A percentile compares a stretch with the other conserved stretches of the same genome.
These are phyloP conservation scores for Dipodascus albidus DNA, from an alignment of 805 yeast species.

Conservation along the genomic window DNA sequence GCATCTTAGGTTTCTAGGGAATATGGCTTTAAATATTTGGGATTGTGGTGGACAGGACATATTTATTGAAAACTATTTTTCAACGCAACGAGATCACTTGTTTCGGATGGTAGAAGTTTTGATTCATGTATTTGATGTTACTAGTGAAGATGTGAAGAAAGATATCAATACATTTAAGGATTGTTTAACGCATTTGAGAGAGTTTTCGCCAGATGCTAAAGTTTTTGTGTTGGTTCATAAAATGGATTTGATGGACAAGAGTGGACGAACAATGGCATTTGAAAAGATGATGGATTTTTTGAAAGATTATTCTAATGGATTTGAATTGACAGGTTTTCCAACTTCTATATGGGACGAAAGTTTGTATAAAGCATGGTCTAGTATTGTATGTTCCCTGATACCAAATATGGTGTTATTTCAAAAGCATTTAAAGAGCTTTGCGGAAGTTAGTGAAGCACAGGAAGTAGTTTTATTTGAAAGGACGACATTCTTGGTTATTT, in stretches of 20 bases:
- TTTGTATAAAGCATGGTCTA: constrained; percentile 93
- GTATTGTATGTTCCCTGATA: constrained; percentile 85
- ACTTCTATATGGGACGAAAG: constrained; percentile 98
- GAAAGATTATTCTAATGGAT: constrained; percentile 58
- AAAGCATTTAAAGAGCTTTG: constrained; percentile 59
- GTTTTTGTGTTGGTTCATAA: constrained; percentile 87
- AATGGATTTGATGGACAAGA: constrained; percentile 89
- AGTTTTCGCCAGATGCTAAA: constrained; percentile 81
- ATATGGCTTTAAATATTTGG: constrained; percentile 92
- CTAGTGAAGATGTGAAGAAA: constrained; percentile 78
- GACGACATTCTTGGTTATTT: constrained; percentile 78
- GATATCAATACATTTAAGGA: constrained; percentile 87
- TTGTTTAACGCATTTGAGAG: constrained; percentile 68
- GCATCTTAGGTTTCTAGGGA: constrained; percentile 81
- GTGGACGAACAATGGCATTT: constrained; percentile 74
- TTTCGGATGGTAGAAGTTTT: constrained; percentile 93
- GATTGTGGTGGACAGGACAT: constrained; percentile 95
- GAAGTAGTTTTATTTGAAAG: constrained; percentile 88
- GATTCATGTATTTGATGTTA: constrained; percentile 94
- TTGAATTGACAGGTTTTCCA: constrained; percentile 73
- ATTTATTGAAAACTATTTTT: constrained; percentile 87
- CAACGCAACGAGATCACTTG: constrained; percentile 81
- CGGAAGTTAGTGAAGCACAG: constrained; percentile 65
- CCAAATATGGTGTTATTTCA: constrained; percentile 83
- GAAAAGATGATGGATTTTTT: constrained; percentile 74